Percentiles rank a stretch among this genome's conserved stretches.
These are phyloP conservation scores for Fusarium bactridioides DNA, from an alignment of 2,329 filamentous ascomycete genomes.

Conservation along the genomic window DNA sequence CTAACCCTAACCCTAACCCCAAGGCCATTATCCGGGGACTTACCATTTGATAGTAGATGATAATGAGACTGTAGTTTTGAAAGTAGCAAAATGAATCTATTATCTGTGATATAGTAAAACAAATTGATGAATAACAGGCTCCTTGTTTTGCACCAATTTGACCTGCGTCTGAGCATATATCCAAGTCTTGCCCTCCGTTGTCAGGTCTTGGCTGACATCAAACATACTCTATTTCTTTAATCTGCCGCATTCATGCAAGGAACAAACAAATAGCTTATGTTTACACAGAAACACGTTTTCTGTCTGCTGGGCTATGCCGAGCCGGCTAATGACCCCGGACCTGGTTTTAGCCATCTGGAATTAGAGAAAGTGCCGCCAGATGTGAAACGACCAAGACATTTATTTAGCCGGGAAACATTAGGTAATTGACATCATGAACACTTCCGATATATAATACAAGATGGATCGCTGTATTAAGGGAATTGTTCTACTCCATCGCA, in stretches of 20 bases:
- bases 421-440: not conserved
- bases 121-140: fast-evolving
- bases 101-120: too few species aligned
- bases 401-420: slow-evolving; percentile 3
- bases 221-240: not conserved
- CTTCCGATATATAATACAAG: not conserved
- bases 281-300: not conserved
- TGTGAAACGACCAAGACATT: not conserved
- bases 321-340: slow-evolving; percentile 10
- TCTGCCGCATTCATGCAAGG: not conserved
- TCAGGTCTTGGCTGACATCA: not conserved
- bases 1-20: too few species aligned
- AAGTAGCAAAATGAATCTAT: fast-evolving
- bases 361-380: not conserved
- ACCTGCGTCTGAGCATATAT: not conserved
- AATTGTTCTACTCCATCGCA: not conserved
- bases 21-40: not conserved
- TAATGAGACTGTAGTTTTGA: fast-evolving
- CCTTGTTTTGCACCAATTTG: not conserved
- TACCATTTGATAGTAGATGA: not conserved
- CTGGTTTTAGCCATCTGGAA: not conserved
- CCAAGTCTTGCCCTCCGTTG: not conserved
- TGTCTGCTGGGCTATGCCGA: not conserved
- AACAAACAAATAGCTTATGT: not conserved
- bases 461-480: not conserved